Conservation (phyloP, 2,329 filamentous ascomycete genomes). For the Alternaria ventricosa region DNA sequence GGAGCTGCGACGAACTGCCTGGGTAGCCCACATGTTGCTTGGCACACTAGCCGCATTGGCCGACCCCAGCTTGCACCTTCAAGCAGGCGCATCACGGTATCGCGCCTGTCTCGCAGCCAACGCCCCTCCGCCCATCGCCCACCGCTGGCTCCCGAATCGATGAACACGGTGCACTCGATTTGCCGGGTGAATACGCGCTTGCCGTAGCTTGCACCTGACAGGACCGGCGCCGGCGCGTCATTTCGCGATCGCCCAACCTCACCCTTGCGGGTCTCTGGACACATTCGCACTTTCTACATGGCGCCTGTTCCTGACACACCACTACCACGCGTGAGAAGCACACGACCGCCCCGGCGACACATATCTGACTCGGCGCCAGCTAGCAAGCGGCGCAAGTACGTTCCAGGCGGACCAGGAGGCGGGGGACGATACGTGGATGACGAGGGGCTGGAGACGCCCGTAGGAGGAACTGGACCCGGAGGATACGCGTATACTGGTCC, state of each 20-base stretch:
- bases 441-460: conserved; percentile 67
- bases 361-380: conserved; percentile 52
- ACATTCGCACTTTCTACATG: conserved; percentile 42
- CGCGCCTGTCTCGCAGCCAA: conserved; percentile 28
- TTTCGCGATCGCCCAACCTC: conserved; percentile 22
- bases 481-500: conserved; percentile 59
- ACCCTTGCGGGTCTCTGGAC: conserved; percentile 33
- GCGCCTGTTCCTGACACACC: conserved; percentile 46
- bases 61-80: conserved; percentile 19
- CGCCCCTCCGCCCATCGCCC: conserved; percentile 20
- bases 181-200: conserved; percentile 38
- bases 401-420: conserved; percentile 85
- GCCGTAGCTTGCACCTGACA: conserved; percentile 31
- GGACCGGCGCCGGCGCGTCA: conserved; percentile 38
- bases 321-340: conserved; percentile 44
- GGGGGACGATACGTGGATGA: conserved; percentile 84
- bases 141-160: conserved; percentile 22
- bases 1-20: conserved; percentile 1
- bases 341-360: conserved; percentile 42
- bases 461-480: conserved; percentile 57
- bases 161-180: conserved; percentile 26
- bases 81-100: conserved; percentile 19
- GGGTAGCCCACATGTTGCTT: conserved; percentile 8
- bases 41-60: conserved; percentile 15
- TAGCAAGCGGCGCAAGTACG: conserved; percentile 65